These are phyloP conservation scores for Macrolepiota dolichaula DNA, from an alignment of 768 basidiomycete species.

Conservation along the genomic window DNA sequence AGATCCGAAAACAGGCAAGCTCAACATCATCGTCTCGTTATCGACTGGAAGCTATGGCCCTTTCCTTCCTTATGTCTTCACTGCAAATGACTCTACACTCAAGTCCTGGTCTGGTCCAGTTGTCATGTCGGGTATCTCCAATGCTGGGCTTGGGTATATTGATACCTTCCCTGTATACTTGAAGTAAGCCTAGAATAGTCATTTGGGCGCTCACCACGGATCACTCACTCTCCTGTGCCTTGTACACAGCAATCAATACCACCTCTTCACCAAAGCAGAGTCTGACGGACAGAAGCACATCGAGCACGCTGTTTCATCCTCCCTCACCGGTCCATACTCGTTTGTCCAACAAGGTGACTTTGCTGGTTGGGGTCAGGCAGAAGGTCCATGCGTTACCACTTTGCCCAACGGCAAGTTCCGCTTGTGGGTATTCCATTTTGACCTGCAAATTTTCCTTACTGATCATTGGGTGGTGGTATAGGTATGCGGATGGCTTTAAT, in stretches of 20 bases:
- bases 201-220: not conserved
- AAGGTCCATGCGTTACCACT: conserved; percentile 28
- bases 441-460: not conserved
- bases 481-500: conserved; percentile 30
- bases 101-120: conserved; percentile 27
- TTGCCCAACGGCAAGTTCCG: conserved; percentile 29
- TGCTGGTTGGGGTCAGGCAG: conserved; percentile 32
- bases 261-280: conserved; percentile 32
- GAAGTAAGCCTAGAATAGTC: conserved; percentile 20
- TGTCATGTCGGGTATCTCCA: conserved; percentile 32
- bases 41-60: conserved; percentile 34
- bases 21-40: conserved; percentile 31
- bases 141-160: conserved; percentile 30
- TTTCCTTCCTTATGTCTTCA: conserved; percentile 31
- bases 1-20: conserved; percentile 28
- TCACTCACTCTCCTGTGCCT: not conserved
- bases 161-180: conserved; percentile 32
- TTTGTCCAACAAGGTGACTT: conserved; percentile 32
- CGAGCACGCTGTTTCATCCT: conserved; percentile 28
- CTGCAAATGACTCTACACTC: conserved; percentile 26
- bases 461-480: conserved; percentile 1
- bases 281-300: conserved; percentile 27
- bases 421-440: conserved; percentile 19
- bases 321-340: conserved; percentile 30
- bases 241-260: conserved; percentile 29